phyloP scores from a whole-genome alignment of 345 rosid species.

The Citrus australasica region DNA sequence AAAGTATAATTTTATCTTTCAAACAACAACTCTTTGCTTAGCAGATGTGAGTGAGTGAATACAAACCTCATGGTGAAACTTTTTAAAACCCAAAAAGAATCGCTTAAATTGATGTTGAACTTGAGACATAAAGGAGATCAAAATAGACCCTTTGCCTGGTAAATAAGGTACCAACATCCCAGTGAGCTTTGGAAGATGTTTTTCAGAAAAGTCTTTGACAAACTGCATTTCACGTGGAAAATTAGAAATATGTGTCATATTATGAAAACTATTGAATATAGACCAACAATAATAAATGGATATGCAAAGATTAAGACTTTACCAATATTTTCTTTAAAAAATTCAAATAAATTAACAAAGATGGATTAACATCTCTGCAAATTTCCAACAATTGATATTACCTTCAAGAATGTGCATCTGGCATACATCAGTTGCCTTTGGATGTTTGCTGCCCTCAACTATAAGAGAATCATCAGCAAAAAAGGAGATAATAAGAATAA shows the following conservation, averaged over 20 bases:
- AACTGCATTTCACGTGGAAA: conserved; percentile 29
- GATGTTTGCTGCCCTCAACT: conserved; percentile 42
- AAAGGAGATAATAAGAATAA: neutral
- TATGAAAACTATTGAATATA: neutral
- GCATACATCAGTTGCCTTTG: conserved; percentile 27
- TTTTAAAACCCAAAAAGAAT: conserved; percentile 41
- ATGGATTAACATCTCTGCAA: neutral
- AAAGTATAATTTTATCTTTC: neutral
- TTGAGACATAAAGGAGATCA: conserved; percentile 29
- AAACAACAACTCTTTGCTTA: neutral
- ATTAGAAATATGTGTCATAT: neutral
- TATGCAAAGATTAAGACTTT: neutral
- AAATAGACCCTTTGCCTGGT: conserved; percentile 20
- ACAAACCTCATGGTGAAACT: conserved; percentile 78
- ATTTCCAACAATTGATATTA: conserved; percentile 14
- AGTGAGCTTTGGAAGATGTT: conserved; percentile 33
- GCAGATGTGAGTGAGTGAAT: neutral
- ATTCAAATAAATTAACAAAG: neutral
- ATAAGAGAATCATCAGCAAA: conserved; percentile 4
- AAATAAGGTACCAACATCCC: conserved; percentile 27
- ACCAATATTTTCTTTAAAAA: neutral
- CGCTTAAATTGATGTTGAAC: conserved; percentile 31
- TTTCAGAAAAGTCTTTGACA: conserved; percentile 29
- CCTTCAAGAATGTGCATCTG: conserved; percentile 58
- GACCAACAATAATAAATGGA: neutral